phyloP scores from a whole-genome alignment of 768 basidiomycete species.

The Butyriboletus loyo region DNA sequence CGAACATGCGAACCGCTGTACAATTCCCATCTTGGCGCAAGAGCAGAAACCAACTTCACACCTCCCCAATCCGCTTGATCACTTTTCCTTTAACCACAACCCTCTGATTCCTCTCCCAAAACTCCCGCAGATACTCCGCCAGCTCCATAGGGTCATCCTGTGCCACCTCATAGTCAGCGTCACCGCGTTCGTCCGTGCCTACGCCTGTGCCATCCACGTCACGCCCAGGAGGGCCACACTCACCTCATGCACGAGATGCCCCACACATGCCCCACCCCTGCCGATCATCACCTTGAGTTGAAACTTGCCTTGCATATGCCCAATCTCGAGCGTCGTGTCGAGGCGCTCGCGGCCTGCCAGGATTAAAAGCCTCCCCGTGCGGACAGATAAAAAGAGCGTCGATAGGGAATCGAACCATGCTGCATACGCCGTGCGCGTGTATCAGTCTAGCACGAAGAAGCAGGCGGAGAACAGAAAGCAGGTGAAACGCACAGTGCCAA shows the following conservation, averaged over 20 bases:
- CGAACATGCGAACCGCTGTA: too few relatives aligned
- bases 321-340: constrained; percentile 93
- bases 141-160: constrained; percentile 85
- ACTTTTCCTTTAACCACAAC: constrained; percentile 50
- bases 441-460: constrained; percentile 1
- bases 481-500: constrained; percentile 68
- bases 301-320: constrained; percentile 96
- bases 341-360: constrained; percentile 92
- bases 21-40: neutral
- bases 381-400: constrained; percentile 67
- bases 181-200: neutral
- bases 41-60: constrained; percentile 17
- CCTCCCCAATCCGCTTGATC: constrained; percentile 55
- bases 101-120: constrained; percentile 87
- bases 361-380: constrained; percentile 82
- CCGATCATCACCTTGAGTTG: constrained; percentile 75
- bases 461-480: neutral
- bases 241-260: constrained; percentile 95
- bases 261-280: constrained; percentile 55
- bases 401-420: constrained; percentile 93
- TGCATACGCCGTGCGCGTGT: constrained; percentile 27
- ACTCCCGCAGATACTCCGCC: constrained; percentile 80
- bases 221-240: constrained; percentile 14
- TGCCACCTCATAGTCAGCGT: neutral
- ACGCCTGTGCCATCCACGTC: neutral